Conservation (phyloP, 2,329 filamentous ascomycete species). For the Sphaerulina populicola region DNA sequence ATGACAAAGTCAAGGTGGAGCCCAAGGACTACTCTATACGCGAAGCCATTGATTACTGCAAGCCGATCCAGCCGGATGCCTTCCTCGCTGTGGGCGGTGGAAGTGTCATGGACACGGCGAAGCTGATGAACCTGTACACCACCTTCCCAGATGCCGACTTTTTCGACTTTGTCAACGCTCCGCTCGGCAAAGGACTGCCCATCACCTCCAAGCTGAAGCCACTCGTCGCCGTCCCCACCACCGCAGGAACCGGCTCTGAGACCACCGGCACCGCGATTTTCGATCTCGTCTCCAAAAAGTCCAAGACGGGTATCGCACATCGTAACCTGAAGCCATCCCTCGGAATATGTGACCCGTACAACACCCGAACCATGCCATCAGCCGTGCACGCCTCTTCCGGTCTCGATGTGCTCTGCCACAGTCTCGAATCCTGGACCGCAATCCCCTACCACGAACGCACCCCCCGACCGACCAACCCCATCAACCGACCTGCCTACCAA, state of each 20-base stretch:
- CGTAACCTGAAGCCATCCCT: conserved; percentile 91
- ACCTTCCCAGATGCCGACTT: conserved; percentile 88
- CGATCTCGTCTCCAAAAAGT: conserved; percentile 77
- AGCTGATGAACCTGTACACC: conserved; percentile 95
- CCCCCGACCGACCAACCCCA: conserved; percentile 78
- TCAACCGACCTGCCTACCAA: conserved; percentile 87
- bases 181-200: conserved; percentile 73
- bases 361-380: conserved; percentile 91
- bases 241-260: conserved; percentile 80
- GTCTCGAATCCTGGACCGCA: conserved; percentile 92
- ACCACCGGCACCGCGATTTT: conserved; percentile 98
- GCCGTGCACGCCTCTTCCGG: conserved; percentile 88
- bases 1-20: conserved; percentile 71
- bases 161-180: conserved; percentile 95
- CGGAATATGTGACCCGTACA: conserved; percentile 76
- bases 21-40: conserved; percentile 90
- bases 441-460: conserved; percentile 85
- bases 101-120: conserved; percentile 95
- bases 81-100: conserved; percentile 88
- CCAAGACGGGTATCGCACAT: conserved; percentile 94
- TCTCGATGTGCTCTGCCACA: conserved; percentile 90
- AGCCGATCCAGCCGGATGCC: conserved; percentile 72
- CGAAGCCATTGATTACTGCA: conserved; percentile 80
- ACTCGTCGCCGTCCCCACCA: conserved; percentile 75
- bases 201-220: conserved; percentile 64